A percentile compares a stretch with the other conserved stretches of the same genome.
Evolutionary conservation across 2,329 filamentous ascomycete species (phyloP).

Genomic region (Talaromyces sp.): DNA sequence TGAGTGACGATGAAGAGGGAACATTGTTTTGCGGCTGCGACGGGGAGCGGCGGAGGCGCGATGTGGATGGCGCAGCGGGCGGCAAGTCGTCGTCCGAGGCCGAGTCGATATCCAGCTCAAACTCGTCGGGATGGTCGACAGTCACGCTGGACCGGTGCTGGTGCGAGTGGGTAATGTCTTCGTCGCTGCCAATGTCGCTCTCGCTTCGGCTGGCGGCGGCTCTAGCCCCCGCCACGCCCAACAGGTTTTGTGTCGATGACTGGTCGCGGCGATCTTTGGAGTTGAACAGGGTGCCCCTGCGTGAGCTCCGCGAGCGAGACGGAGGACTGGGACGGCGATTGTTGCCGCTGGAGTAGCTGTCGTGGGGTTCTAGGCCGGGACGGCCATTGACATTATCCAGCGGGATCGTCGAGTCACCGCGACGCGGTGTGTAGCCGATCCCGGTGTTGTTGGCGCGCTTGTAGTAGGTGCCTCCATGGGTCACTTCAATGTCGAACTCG

Average conservation of each 20-base stretch:
- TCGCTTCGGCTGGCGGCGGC: slow-evolving; percentile 35
- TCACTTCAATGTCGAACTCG: slow-evolving; percentile 90
- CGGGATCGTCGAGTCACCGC: slow-evolving; percentile 54
- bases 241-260: slow-evolving; percentile 47
- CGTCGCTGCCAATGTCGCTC: slow-evolving; percentile 40
- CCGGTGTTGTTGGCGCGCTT: slow-evolving; percentile 67
- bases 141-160: slow-evolving; percentile 23
- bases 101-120: slow-evolving; percentile 35
- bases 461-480: slow-evolving; percentile 67
- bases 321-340: slow-evolving; percentile 44
- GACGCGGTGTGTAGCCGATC: slow-evolving; percentile 70
- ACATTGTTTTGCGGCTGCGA: slow-evolving; percentile 28
- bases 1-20: slow-evolving; percentile 15
- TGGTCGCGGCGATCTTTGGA: slow-evolving; percentile 38
- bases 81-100: slow-evolving; percentile 55
- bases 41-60: slow-evolving; percentile 30
- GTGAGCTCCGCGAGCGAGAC: slow-evolving; percentile 33
- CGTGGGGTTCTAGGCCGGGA: slow-evolving; percentile 23
- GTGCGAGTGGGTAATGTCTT: slow-evolving; percentile 44
- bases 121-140: slow-evolving; percentile 25
- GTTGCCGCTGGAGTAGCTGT: slow-evolving; percentile 56
- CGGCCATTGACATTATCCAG: slow-evolving; percentile 44
- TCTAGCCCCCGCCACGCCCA: slow-evolving; percentile 28
- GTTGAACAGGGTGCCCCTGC: slow-evolving; percentile 49
- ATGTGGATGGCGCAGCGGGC: slow-evolving; percentile 43